Percentiles rank a stretch among this genome's conserved stretches.
Conservation (phyloP, 257 asterid genomes). For the Eucommia ulmoides region DNA sequence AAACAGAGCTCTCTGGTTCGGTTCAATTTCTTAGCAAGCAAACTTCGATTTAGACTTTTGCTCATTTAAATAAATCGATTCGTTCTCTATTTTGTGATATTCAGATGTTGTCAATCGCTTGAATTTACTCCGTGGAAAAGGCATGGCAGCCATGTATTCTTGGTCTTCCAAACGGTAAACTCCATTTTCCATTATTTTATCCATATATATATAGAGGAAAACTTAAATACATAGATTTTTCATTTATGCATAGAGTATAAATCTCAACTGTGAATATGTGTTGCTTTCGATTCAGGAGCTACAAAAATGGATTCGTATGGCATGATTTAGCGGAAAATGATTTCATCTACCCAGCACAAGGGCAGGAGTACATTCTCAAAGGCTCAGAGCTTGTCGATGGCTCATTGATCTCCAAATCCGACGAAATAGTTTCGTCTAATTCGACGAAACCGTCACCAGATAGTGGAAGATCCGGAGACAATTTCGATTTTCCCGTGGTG, state of each 20-base stretch:
- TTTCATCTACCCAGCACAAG: conserved; percentile 71
- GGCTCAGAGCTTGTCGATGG: conserved; percentile 57
- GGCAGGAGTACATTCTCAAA: conserved; percentile 69
- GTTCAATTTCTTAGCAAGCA: not conserved
- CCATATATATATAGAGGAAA: too few relatives aligned
- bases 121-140: conserved; percentile 69
- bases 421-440: conserved; percentile 15
- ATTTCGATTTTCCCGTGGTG: conserved; percentile 7
- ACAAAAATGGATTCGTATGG: conserved; percentile 84
- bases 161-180: conserved; percentile 80
- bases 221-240: too few relatives aligned
- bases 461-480: conserved; percentile 1
- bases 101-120: conserved; percentile 64
- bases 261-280: too few relatives aligned
- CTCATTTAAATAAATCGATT: too few relatives aligned
- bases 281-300: conserved; percentile 42
- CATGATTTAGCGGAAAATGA: conserved; percentile 79
- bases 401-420: conserved; percentile 8
- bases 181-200: too few relatives aligned
- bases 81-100: not conserved
- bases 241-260: too few relatives aligned
- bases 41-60: not conserved
- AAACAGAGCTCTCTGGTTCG: too few relatives aligned
- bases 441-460: conserved; percentile 16
- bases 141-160: conserved; percentile 65